Evolutionary conservation across 495 filamentous ascomycete species (phyloP).

Genomic region (Aspergillus egyptiacus): DNA sequence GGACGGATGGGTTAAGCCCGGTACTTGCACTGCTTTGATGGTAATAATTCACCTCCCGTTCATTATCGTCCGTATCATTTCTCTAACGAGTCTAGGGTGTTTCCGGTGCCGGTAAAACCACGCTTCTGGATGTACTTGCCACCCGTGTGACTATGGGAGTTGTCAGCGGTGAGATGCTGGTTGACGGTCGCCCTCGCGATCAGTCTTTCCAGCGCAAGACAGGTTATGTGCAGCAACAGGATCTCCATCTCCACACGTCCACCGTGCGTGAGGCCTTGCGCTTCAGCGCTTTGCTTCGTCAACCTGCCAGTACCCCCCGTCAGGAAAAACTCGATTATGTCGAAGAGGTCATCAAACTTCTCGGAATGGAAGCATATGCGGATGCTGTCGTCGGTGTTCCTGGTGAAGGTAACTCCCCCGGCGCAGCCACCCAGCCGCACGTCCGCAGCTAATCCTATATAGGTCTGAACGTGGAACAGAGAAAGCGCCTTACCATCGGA

Average conservation of each 20-base stretch:
- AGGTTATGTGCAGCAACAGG: slow-evolving; percentile 93
- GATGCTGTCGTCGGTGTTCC: slow-evolving; percentile 42
- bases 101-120: slow-evolving; percentile 64
- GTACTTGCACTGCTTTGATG: slow-evolving; percentile 62
- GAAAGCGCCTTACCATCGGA: slow-evolving; percentile 83
- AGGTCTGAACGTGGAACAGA: slow-evolving; percentile 90
- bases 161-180: slow-evolving; percentile 49
- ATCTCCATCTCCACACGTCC: slow-evolving; percentile 79
- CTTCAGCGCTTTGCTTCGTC: slow-evolving; percentile 81
- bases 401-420: slow-evolving; percentile 38
- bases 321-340: slow-evolving; percentile 84
- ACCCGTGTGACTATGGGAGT: slow-evolving; percentile 49
- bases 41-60: slow-evolving; percentile 9
- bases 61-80: not conserved
- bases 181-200: slow-evolving; percentile 54
- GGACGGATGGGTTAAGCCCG: slow-evolving; percentile 61
- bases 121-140: slow-evolving; percentile 56
- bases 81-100: slow-evolving; percentile 35
- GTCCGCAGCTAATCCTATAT: not conserved
- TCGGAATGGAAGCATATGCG: slow-evolving; percentile 66
- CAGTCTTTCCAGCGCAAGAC: slow-evolving; percentile 87
- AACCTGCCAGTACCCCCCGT: slow-evolving; percentile 63
- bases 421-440: no score
- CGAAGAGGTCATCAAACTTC: slow-evolving; percentile 86
- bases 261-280: slow-evolving; percentile 80